These are phyloP conservation scores for Neospora caninum DNA, from an alignment of 169 alveolate species.

Conservation along the genomic window DNA sequence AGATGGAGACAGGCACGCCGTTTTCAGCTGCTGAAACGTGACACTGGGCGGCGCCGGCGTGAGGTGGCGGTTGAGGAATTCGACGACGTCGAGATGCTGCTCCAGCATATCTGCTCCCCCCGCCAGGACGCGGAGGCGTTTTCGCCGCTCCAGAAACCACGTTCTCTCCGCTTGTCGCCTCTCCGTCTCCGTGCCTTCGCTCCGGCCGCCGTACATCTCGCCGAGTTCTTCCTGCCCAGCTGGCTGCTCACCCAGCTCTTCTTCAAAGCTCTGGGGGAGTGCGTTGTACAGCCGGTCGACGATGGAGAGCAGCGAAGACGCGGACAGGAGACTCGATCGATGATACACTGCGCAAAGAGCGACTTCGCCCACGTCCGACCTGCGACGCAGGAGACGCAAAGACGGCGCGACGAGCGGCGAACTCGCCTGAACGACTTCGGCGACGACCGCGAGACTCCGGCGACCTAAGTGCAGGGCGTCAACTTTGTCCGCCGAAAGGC, in stretches of 20 bases:
- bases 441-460: constrained; percentile 12
- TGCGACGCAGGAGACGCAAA: neutral
- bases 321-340: neutral
- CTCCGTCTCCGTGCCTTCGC: neutral
- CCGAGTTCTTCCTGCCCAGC: neutral
- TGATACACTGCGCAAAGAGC: constrained; percentile 42
- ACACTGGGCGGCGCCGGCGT: neutral
- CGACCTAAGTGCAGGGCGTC: neutral
- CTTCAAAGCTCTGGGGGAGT: constrained; percentile 26
- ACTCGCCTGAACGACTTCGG: neutral
- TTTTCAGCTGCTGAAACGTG: constrained; percentile 33
- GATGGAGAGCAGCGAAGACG: neutral
- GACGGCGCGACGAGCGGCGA: neutral
- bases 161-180: neutral
- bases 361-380: constrained; percentile 8
- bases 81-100: constrained; percentile 33
- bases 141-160: neutral
- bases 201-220: neutral
- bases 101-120: constrained; percentile 46
- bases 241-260: neutral
- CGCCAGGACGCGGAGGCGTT: constrained; percentile 16
- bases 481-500: neutral
- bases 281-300: constrained; percentile 27
- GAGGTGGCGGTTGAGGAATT: constrained; percentile 7
- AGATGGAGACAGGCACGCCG: constrained; percentile 19